Base-by-base conservation (phyloP, 2,329 filamentous ascomycete species). In the Aspergillus cejpii region DNA sequence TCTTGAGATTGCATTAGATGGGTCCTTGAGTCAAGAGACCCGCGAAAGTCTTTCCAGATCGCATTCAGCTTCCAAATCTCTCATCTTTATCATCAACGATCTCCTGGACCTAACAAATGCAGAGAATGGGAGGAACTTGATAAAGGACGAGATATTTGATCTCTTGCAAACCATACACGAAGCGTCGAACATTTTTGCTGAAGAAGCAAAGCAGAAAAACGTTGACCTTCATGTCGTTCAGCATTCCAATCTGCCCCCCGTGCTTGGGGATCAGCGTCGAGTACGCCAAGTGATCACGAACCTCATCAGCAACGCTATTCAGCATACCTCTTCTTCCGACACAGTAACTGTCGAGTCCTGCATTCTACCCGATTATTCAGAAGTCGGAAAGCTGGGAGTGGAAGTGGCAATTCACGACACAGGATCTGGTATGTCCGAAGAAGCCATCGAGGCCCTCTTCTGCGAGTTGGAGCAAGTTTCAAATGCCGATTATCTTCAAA, bases 11-110 rank as follows among this genome's bases (percentile, higher is more conserved):
- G 89, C 89, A 0, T 69, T 95, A 1, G 89, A 95, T 66, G 87
- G 88, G 0, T 71, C 74, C 0, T 71, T 95, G 2, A 89, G 94
- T 51, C 72, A 79, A 12, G 89, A 94, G 59, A 94, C 87, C 0
- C 75, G 90, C 15, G 89, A 95, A 4, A 94, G 92, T 48, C 71
- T 95, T 5, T 77, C 84, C 0, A 84, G 82, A 54, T 94, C 89
- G 1, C 87, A 95, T 61, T 94, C 88, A 0, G 89, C 89, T 3
- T 95, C 89, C 0, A 94, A 94, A 59, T 94, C 88, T 0, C 71
- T 95, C 20, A 91, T 95, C 3, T 94, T 94, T 61, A 88, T 94
- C 7, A 95, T 95, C 68, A 95, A 95, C 53, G 89, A 95, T 61
- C 73, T 95, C 1, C 73, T 95, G 0, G 89, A 95, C 60, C 71